Evolutionary conservation across 2,329 filamentous ascomycete species (phyloP), one percentile per base, ranked within the genome.

Genomic region (Pyricularia sp.): DNA sequence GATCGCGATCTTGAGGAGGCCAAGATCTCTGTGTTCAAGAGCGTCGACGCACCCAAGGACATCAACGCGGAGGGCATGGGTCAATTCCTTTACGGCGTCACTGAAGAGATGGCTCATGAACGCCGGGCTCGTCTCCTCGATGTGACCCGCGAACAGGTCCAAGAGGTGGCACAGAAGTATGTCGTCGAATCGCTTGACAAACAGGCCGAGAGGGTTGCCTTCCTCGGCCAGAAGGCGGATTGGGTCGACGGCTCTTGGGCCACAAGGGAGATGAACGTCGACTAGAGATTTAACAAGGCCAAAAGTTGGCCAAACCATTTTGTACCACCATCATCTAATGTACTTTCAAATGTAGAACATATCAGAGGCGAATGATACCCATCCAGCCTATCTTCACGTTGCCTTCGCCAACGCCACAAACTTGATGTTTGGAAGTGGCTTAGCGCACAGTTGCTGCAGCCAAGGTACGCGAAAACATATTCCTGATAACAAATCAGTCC

Each of bases 21-120:
- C 68, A 99, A 99, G 78, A 85, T 99, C 53, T 91, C 90, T 31
- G 88, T 96, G 13, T 99, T 99, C 81, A 93, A 99, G 76, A 82
- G 84, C 44, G 84, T 97, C 10, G 94, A 99, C 75, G 93, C 93
- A 12, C 94, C 94, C 0, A 83, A 88, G 70, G 88, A 90, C 53
- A 91, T 97, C 26, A 94, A 89, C 73, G 82, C 89, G 63, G 93
- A 97, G 74, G 94, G 93, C 44, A 90, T 96, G 86, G 83, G 84
- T 59, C 82, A 87, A 64, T 99, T 99, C 76, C 79, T 96, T 72
- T 89, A 87, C 33, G 92, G 92, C 13, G 83, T 99, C 44, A 91
- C 89, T 1, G 85, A 94, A 66, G 89, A 91, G 70, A 96, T 97
- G 92, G 88, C 89, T 72, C 92, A 97, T 77, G 83, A 79, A 70